Evolutionary conservation across 2,329 filamentous ascomycete genomes (phyloP).

Genomic region (Sclerotinia subarctica): DNA sequence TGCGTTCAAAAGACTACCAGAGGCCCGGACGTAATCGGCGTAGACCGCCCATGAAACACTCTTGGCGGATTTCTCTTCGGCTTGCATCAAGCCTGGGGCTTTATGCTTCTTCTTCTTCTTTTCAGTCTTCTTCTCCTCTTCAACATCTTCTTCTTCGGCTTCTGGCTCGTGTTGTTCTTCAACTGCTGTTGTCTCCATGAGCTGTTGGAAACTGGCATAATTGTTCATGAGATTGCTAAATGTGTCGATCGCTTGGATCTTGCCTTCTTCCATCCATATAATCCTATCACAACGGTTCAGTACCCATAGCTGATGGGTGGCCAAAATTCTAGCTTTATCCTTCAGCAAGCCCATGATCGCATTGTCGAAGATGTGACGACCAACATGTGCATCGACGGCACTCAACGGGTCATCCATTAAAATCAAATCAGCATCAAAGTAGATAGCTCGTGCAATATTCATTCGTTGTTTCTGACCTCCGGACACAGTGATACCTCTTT

Average conservation of each 20-base stretch:
- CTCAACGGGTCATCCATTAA: slow-evolving; percentile 68
- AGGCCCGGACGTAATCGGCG: slow-evolving; percentile 60
- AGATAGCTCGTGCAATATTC: slow-evolving; percentile 82
- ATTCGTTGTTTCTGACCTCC: slow-evolving; percentile 93
- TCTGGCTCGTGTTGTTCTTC: slow-evolving; percentile 59
- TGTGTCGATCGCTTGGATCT: slow-evolving; percentile 80
- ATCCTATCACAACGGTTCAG: slow-evolving; percentile 87
- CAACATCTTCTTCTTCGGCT: slow-evolving; percentile 47
- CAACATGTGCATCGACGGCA: slow-evolving; percentile 68
- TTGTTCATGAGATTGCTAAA: slow-evolving; percentile 82
- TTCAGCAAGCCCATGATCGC: slow-evolving; percentile 86
- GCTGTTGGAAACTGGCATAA: slow-evolving; percentile 69
- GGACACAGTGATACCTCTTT: slow-evolving; percentile 91
- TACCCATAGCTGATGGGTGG: slow-evolving; percentile 93
- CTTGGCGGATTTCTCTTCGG: slow-evolving; percentile 59
- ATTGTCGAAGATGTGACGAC: slow-evolving; percentile 82
- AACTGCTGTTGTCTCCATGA: slow-evolving; percentile 82
- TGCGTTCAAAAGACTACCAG: slow-evolving; percentile 55
- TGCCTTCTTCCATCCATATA: slow-evolving; percentile 86
- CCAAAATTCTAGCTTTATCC: slow-evolving; percentile 85
- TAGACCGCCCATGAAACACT: slow-evolving; percentile 64
- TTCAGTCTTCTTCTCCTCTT: slow-evolving; percentile 45
- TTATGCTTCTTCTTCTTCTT: slow-evolving; percentile 50
- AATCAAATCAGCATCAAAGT: slow-evolving; percentile 66
- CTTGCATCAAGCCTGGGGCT: slow-evolving; percentile 66